Percentiles rank a stretch among this genome's conserved stretches.
Evolutionary conservation across 2,329 filamentous ascomycete species (phyloP).

Genomic region (Fusarium ramigenum): DNA sequence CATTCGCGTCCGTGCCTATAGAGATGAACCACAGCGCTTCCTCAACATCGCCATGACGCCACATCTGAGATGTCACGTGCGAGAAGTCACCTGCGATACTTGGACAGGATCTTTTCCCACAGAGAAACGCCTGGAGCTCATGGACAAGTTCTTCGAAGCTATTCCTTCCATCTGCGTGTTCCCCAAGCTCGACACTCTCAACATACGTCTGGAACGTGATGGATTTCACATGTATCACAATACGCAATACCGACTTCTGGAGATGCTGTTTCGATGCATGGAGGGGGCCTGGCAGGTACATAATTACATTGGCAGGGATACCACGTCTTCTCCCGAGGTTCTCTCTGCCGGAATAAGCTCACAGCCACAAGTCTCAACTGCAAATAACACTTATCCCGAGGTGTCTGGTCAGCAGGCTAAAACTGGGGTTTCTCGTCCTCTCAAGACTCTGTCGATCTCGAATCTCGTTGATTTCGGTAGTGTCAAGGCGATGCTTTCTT

Average conservation of each 20-base stretch:
- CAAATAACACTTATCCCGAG: no score
- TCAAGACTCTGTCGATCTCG: constrained; percentile 3
- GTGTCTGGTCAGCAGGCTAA: neutral
- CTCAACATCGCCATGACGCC: neutral
- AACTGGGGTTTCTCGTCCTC: neutral
- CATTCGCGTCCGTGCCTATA: constrained; percentile 1
- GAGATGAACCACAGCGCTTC: neutral
- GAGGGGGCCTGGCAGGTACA: neutral
- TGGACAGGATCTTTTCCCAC: neutral
- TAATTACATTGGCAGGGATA: no score
- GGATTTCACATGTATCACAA: fast-evolving
- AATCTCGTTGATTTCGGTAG: neutral
- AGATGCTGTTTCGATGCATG: constrained; percentile 14
- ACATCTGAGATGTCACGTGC: neutral
- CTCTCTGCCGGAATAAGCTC: no score
- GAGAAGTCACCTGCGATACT: constrained; percentile 13
- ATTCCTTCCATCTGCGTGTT: constrained; percentile 4
- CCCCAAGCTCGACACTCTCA: neutral
- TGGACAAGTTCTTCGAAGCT: neutral
- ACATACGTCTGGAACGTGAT: neutral
- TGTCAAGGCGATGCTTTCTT: neutral
- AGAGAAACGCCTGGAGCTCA: neutral
- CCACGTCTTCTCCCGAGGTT: neutral
- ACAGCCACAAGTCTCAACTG: no score
- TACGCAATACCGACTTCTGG: neutral